Evolutionary conservation across 2,329 filamentous ascomycete species (phyloP).

Genomic region (Pseudocercospora ulei): DNA sequence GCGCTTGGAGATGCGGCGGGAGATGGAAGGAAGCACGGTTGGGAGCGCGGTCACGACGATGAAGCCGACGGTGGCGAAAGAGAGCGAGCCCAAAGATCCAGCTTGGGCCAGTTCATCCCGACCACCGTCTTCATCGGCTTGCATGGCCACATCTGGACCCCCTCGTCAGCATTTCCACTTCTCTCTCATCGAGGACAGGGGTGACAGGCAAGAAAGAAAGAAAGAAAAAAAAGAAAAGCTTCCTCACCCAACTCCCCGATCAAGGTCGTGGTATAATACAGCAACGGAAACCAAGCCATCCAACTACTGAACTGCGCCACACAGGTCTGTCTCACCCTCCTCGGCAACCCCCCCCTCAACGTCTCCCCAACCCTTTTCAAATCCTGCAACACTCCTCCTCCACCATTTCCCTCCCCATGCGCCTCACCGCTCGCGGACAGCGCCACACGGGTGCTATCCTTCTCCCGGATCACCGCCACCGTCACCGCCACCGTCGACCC

Average conservation of each 20-base stretch:
- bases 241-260: constrained; percentile 22
- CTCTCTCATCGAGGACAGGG: no score
- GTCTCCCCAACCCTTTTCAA: constrained; percentile 12
- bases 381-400: constrained; percentile 12
- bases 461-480: constrained; percentile 16
- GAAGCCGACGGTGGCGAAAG: constrained; percentile 22
- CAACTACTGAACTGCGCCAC: constrained; percentile 17
- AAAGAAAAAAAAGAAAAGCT: no score
- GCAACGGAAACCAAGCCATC: constrained; percentile 23
- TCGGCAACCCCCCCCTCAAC: constrained; percentile 9
- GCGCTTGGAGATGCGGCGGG: constrained; percentile 1
- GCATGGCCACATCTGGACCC: constrained; percentile 7
- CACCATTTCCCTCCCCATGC: constrained; percentile 6
- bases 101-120: constrained; percentile 20
- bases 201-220: no score
- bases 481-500: constrained; percentile 19
- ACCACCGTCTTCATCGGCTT: background rate
- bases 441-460: constrained; percentile 12
- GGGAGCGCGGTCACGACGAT: constrained; percentile 18
- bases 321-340: constrained; percentile 17
- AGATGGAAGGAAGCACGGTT: constrained; percentile 9
- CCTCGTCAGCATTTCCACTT: background rate
- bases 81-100: constrained; percentile 18
- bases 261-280: constrained; percentile 23
- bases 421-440: background rate